A percentile compares a stretch with the other conserved stretches of the same genome.
phyloP scores from a whole-genome alignment of 2,329 filamentous ascomycete genomes.

The Periglandula ipomoeae region DNA sequence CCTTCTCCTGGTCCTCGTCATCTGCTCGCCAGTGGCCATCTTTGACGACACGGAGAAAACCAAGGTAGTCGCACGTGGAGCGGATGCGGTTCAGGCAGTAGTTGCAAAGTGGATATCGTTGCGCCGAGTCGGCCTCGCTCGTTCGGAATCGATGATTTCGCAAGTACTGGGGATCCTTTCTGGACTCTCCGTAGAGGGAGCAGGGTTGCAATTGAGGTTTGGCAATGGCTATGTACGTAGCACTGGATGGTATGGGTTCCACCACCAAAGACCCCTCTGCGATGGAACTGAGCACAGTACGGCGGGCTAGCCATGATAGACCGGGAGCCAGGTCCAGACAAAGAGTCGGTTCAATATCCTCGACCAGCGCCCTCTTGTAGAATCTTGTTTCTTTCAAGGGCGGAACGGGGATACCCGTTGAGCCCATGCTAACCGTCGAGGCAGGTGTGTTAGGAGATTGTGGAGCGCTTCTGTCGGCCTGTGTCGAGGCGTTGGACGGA shows the following conservation, averaged over 20 bases:
- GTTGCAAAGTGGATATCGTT: conserved; percentile 80
- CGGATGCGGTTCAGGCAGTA: conserved; percentile 80
- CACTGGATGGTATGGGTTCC: conserved; percentile 66
- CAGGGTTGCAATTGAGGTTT: conserved; percentile 59
- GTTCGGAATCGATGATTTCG: conserved; percentile 84
- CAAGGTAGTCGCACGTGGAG: conserved; percentile 84
- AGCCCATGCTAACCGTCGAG: conserved; percentile 38
- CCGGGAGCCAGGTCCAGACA: conserved; percentile 83
- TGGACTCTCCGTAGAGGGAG: conserved; percentile 77
- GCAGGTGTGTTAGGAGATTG: conserved; percentile 50
- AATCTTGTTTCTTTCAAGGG: conserved; percentile 85
- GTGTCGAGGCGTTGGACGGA: conserved; percentile 49
- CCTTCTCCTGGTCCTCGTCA: conserved; percentile 73
- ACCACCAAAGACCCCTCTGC: conserved; percentile 81
- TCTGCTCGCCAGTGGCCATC: conserved; percentile 87
- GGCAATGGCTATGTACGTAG: conserved; percentile 37
- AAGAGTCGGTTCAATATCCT: conserved; percentile 92
- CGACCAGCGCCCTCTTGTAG: conserved; percentile 78
- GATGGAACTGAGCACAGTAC: conserved; percentile 74
- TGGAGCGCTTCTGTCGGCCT: conserved; percentile 42
- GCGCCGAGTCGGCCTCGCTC: conserved; percentile 76
- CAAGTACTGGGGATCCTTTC: conserved; percentile 60
- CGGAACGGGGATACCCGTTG: conserved; percentile 33
- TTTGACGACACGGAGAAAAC: conserved; percentile 82
- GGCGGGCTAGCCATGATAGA: conserved; percentile 85